Percentiles rank a stretch among this genome's conserved stretches.
Evolutionary conservation across 768 basidiomycete species (phyloP).

Genomic region (Pisolithus marmoratus): DNA sequence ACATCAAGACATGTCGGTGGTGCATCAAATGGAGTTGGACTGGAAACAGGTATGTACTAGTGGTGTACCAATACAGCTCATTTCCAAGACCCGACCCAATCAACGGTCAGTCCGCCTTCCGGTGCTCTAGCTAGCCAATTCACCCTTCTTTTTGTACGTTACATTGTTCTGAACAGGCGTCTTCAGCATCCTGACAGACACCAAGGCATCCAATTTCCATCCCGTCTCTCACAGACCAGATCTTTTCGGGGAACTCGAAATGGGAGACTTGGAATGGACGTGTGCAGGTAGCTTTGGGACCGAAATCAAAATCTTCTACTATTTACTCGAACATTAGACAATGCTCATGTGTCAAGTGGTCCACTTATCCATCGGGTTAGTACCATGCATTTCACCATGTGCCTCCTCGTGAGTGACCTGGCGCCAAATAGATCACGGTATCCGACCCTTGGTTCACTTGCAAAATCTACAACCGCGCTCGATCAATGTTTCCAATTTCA

Average conservation of each 20-base stretch:
- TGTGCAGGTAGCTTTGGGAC: slow-evolving; percentile 81
- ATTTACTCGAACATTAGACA: slow-evolving; percentile 73
- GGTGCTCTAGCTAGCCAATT: too few species aligned
- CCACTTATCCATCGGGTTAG: slow-evolving; percentile 85
- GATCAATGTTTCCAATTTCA: slow-evolving; percentile 76
- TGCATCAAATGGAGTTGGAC: too few species aligned
- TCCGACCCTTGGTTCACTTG: slow-evolving; percentile 89
- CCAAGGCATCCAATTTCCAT: slow-evolving; percentile 73
- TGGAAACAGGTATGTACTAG: too few species aligned
- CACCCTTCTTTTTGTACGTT: slow-evolving; percentile 76
- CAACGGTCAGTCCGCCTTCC: too few species aligned
- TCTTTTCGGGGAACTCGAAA: slow-evolving; percentile 69
- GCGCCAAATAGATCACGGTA: slow-evolving; percentile 69
- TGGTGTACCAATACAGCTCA: too few species aligned
- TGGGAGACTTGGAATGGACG: slow-evolving; percentile 75
- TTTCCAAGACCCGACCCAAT: neutral
- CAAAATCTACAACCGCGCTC: slow-evolving; percentile 88
- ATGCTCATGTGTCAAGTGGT: slow-evolving; percentile 80
- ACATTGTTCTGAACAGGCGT: slow-evolving; percentile 7
- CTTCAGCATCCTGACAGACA: slow-evolving; percentile 51
- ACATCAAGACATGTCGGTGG: too few species aligned
- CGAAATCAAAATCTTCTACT: slow-evolving; percentile 89
- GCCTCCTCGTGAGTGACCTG: slow-evolving; percentile 5
- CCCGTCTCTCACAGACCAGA: slow-evolving; percentile 66
- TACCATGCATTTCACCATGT: slow-evolving; percentile 11